These are phyloP conservation scores for Cymodocea nodosa DNA, from an alignment of 116 monocot species.

Conservation along the genomic window DNA sequence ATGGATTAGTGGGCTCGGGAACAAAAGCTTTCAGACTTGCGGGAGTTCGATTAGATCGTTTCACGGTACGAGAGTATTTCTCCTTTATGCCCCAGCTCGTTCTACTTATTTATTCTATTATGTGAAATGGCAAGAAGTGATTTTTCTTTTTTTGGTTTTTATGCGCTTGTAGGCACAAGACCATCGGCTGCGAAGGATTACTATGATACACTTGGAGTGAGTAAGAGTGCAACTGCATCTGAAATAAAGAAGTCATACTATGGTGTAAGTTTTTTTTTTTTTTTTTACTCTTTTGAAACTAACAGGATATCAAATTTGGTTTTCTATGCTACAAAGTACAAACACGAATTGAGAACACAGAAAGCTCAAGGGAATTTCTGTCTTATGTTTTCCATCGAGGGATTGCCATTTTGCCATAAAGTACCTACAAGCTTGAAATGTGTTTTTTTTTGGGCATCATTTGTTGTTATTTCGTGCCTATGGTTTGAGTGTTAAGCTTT, in stretches of 20 bases:
- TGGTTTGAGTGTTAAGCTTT: too few relatives aligned
- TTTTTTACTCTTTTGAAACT: not conserved
- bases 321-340: too few relatives aligned
- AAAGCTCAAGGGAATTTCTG: too few relatives aligned
- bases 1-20: constrained; percentile 8
- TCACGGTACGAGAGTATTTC: constrained; percentile 11
- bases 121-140: not conserved
- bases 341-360: too few relatives aligned
- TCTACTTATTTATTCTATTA: not conserved
- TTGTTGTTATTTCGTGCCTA: too few relatives aligned
- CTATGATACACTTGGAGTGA: constrained; percentile 75
- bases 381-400: too few relatives aligned
- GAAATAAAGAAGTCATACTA: constrained; percentile 91
- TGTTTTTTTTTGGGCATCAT: too few relatives aligned
- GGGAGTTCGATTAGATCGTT: constrained; percentile 21
- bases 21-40: not conserved
- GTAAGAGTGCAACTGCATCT: constrained; percentile 56
- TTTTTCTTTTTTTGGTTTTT: not conserved
- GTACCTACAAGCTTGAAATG: too few relatives aligned
- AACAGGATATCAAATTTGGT: too few relatives aligned
- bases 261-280: constrained; percentile 32
- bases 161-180: constrained; percentile 32
- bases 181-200: constrained; percentile 43
- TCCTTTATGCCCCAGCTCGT: not conserved
- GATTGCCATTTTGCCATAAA: too few relatives aligned